These are phyloP conservation scores for Didymella keratinophila DNA, from an alignment of 2,329 filamentous ascomycete species.

Conservation along the genomic window DNA sequence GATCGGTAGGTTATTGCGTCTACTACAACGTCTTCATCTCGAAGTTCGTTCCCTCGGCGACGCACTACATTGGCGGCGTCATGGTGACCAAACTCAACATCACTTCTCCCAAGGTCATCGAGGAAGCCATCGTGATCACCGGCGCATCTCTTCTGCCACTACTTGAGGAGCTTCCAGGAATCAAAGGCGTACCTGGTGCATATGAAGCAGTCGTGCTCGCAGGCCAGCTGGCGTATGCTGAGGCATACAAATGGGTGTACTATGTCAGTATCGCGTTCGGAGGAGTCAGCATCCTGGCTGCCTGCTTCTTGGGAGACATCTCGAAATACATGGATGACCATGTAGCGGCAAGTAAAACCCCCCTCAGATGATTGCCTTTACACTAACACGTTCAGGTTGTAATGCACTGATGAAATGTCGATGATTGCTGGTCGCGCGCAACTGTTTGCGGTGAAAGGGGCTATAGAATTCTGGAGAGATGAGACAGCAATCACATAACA, in stretches of 20 bases:
- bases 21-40: slow-evolving; percentile 51
- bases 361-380: too few species aligned
- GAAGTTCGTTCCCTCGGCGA: slow-evolving; percentile 37
- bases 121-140: slow-evolving; percentile 56
- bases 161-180: slow-evolving; percentile 55
- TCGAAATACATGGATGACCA: slow-evolving; percentile 42
- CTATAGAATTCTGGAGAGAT: too few species aligned
- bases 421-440: too few species aligned
- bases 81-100: slow-evolving; percentile 60
- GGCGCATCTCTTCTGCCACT: slow-evolving; percentile 51
- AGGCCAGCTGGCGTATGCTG: slow-evolving; percentile 65
- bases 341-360: slow-evolving; percentile 26
- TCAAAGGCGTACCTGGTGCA: slow-evolving; percentile 57
- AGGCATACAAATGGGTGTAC: slow-evolving; percentile 69
- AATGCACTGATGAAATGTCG: too few species aligned
- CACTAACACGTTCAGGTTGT: too few species aligned
- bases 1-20: slow-evolving; percentile 67
- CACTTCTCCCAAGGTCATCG: slow-evolving; percentile 58
- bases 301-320: slow-evolving; percentile 67
- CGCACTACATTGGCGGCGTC: slow-evolving; percentile 46
- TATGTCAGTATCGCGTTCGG: slow-evolving; percentile 70
- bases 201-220: slow-evolving; percentile 57
- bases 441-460: too few species aligned
- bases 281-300: slow-evolving; percentile 62
- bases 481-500: too few species aligned